Base-by-base conservation (phyloP, 176 grass and related monocot species). In the Stipa capillata region DNA sequence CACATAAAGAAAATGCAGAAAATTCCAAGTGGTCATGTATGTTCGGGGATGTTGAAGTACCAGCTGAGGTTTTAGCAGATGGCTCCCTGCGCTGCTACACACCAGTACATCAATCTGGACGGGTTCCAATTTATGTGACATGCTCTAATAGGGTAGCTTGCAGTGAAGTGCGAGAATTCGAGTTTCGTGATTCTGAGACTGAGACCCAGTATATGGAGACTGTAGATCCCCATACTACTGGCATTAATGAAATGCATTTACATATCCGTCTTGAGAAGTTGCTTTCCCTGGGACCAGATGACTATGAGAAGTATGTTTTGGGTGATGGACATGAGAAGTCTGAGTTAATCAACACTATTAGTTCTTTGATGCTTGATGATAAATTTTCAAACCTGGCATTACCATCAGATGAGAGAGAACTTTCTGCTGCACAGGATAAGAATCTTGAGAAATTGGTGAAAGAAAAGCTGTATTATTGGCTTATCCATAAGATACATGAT, bases 151-250 rank as follows among this genome's bases (percentile, higher is more conserved):
- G 97, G 73, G 74, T 88, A 58, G 97, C 97, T 44, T 99, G 97
- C 59, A 99, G 97, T 58, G 97, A 99, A 89, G 79, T 99, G 83
- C 85, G 97, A 41, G 97, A 99, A 81, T 99, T 99, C 5, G 97
- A 96, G 62, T 99, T 89, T 50, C 84, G 84, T 43, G 88, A 84
- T 85, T 75, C 78, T 56, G 81, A 84, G n/a, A n/a, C n/a, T n/a
- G n/a, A n/a, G 51, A 36, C 59, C 52, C 79, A 78, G 31, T 65
- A 89, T 66, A 86, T 96, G 90, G 92, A 99, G 18, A 79, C 36
- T 7, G 52, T 76, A n/a, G 86, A 88, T 86, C 66, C 79, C 16
- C 83, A 81, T 76, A 48, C 48, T 72, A 44, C 70, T 63, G 75
- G 87, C 3, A 81, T 90, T 82, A 96, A 91, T 82, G 92, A 99